Base-by-base conservation (phyloP, 2,329 filamentous ascomycete species). In the Phyllosticta paracitricarpa region DNA sequence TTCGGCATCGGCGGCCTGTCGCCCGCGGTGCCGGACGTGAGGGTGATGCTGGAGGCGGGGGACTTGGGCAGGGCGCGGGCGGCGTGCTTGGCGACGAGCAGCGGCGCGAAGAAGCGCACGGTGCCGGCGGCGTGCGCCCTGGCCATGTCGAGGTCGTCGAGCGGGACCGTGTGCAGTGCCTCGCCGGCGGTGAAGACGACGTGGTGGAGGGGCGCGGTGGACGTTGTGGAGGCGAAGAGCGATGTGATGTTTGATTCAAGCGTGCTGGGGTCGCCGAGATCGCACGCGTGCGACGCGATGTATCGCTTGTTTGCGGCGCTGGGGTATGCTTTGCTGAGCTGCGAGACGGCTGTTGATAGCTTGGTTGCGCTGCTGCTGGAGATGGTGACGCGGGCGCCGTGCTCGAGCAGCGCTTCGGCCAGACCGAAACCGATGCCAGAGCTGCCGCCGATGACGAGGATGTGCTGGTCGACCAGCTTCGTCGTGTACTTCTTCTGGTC, bases 381-480 rank as follows among this genome's bases (percentile, higher is more conserved):
- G 67, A 89, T 79, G 54, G 77, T 79, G 17, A 88, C 81, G n/a
- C 69, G 70, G 51, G 81, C 81, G 35, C 82, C 83, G 62, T 80
- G 74, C 59, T 82, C 80, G 52, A 87, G 69, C 14, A 77, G 74
- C 2, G 79, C 81, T 75, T 86, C 80, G 58, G 85, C 84, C 10
- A 85, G 82, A 60, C 75, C 78, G 64, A 79, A 83, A 33, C 85
- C 86, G 51, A 89, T 84, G 58, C 86, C 86, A 17, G 81, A 79
- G 2, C 82, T 82, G 51, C 84, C 86, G 54, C 86, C 86, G 55
- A 88, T 77, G 67, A 89, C 73, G 51, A 89, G 80, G 66, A 86
- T 71, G 63, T 75, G 77, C 28, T 72, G 69, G 64, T 69, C 71
- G 10, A 71, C 64, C 33, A 83, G 78, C 68, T 81, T 82, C 65